phyloP scores from a whole-genome alignment of 805 yeast species.

The Lachancea kluyveri region DNA sequence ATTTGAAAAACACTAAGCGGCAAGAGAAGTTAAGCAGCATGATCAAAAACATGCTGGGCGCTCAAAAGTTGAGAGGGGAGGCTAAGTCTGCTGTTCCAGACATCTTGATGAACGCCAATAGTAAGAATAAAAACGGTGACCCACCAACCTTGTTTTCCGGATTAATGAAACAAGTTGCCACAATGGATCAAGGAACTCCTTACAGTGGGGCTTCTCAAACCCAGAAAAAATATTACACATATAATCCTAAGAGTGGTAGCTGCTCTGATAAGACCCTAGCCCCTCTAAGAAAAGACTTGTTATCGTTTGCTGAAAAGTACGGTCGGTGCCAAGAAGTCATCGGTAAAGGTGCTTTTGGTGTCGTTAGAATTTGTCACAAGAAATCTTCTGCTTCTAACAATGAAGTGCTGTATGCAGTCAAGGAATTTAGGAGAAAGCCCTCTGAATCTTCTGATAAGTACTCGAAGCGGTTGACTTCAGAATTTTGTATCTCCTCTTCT shows the following conservation, averaged over 20 bases:
- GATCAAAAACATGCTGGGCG: slow-evolving; percentile 73
- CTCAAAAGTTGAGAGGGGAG: slow-evolving; percentile 60
- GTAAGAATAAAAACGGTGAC: slow-evolving; percentile 14
- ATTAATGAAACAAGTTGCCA: slow-evolving; percentile 51
- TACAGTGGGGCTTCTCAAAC: slow-evolving; percentile 31
- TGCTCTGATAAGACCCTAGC: slow-evolving; percentile 9
- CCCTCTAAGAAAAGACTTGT: slow-evolving; percentile 29
- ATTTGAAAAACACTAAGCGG: slow-evolving; percentile 64
- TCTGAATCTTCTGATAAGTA: slow-evolving; percentile 61
- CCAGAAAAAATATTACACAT: slow-evolving; percentile 3
- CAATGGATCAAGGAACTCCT: slow-evolving; percentile 36
- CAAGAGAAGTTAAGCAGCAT: slow-evolving; percentile 71
- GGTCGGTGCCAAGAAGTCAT: slow-evolving; percentile 93
- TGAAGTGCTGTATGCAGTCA: slow-evolving; percentile 73
- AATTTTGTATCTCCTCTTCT: slow-evolving; percentile 76
- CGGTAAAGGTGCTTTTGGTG: slow-evolving; percentile 93
- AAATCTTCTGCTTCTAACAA: slow-evolving; percentile 33
- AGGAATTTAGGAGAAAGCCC: slow-evolving; percentile 64
- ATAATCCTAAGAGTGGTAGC: slow-evolving; percentile 1
- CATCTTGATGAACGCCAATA: slow-evolving; percentile 36
- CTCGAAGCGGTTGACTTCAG: slow-evolving; percentile 68
- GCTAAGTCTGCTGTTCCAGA: slow-evolving; percentile 73
- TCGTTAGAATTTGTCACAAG: slow-evolving; percentile 83
- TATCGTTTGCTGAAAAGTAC: slow-evolving; percentile 78
- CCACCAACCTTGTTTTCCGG: slow-evolving; percentile 75